Percentiles rank a stretch among this genome's conserved stretches.
Evolutionary conservation across 2,329 filamentous ascomycete genomes (phyloP).

Genomic region (Ophiosphaerella korrae): DNA sequence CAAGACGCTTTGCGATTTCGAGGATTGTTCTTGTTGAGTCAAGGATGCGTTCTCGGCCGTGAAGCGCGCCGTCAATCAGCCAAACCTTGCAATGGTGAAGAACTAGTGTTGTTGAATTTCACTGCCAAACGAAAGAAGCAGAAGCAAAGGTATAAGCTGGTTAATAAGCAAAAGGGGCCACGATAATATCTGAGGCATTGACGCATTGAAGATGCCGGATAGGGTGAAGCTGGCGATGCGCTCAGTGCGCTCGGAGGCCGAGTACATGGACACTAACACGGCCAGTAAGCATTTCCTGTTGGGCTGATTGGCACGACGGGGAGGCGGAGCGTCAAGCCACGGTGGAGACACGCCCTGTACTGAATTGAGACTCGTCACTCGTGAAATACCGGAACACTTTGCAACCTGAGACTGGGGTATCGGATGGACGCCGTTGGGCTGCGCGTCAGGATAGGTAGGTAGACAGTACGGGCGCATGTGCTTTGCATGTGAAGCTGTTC

Average conservation of each 20-base stretch:
- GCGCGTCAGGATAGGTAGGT: too few species aligned
- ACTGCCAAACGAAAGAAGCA: slow-evolving; percentile 18
- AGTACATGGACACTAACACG: slow-evolving; percentile 11
- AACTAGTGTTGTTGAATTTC: slow-evolving; percentile 13
- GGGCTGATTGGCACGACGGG: slow-evolving; percentile 16
- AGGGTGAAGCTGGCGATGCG: slow-evolving; percentile 6
- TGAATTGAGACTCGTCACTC: background rate
- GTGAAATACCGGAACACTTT: background rate
- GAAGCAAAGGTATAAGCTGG: slow-evolving; percentile 9
- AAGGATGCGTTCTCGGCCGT: slow-evolving; percentile 30
- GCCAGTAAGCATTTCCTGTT: slow-evolving; percentile 17
- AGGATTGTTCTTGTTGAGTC: slow-evolving; percentile 37
- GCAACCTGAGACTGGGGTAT: background rate
- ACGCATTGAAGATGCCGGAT: slow-evolving; percentile 12
- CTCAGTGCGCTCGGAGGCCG: slow-evolving; percentile 11
- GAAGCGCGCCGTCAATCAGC: slow-evolving; percentile 18
- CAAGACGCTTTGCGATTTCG: slow-evolving; percentile 13
- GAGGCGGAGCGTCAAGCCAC: slow-evolving; percentile 14
- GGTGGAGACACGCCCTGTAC: slow-evolving; percentile 1
- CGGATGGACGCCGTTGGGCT: too few species aligned
- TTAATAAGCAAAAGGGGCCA: slow-evolving; percentile 14
- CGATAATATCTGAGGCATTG: slow-evolving; percentile 1
- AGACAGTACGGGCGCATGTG: background rate
- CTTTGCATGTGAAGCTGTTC: background rate
- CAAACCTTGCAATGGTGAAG: slow-evolving; percentile 12